Percentiles rank a stretch among this genome's conserved stretches.
These are phyloP conservation scores for Henckelia pumila DNA, from an alignment of 257 asterid species.

Conservation along the genomic window DNA sequence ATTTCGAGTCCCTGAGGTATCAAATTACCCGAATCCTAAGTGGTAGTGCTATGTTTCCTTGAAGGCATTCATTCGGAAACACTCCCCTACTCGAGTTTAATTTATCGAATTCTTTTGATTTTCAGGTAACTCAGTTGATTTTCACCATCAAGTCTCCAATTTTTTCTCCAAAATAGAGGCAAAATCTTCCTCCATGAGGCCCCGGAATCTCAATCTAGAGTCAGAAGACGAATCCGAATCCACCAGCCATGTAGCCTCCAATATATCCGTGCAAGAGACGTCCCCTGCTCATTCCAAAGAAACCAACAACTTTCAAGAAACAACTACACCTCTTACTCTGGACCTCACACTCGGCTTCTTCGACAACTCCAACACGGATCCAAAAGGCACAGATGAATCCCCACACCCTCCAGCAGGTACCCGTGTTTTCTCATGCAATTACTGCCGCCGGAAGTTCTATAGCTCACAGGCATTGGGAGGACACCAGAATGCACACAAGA, in stretches of 20 bases:
- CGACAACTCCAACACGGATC: slow-evolving; percentile 30
- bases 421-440: slow-evolving; percentile 84
- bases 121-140: slow-evolving; percentile 10
- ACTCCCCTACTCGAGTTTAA: background rate
- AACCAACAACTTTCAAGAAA: slow-evolving; percentile 28
- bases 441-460: slow-evolving; percentile 85
- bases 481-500: slow-evolving; percentile 92
- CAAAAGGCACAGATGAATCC: slow-evolving; percentile 24
- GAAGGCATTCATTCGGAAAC: background rate
- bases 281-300: slow-evolving; percentile 45
- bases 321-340: slow-evolving; percentile 45
- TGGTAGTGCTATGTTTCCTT: background rate
- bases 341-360: slow-evolving; percentile 68
- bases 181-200: slow-evolving; percentile 38
- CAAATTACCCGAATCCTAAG: background rate
- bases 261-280: slow-evolving; percentile 44
- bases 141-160: background rate
- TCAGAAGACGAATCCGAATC: slow-evolving; percentile 81
- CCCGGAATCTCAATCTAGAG: slow-evolving; percentile 46
- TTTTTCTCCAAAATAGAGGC: background rate
- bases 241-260: slow-evolving; percentile 68
- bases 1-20: background rate
- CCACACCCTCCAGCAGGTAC: slow-evolving; percentile 41
- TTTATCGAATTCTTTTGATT: background rate
- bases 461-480: slow-evolving; percentile 97